Percentiles rank a stretch among this genome's conserved stretches.
phyloP scores from a whole-genome alignment of 139 green algal species.

The Coelastrella sp. region DNA sequence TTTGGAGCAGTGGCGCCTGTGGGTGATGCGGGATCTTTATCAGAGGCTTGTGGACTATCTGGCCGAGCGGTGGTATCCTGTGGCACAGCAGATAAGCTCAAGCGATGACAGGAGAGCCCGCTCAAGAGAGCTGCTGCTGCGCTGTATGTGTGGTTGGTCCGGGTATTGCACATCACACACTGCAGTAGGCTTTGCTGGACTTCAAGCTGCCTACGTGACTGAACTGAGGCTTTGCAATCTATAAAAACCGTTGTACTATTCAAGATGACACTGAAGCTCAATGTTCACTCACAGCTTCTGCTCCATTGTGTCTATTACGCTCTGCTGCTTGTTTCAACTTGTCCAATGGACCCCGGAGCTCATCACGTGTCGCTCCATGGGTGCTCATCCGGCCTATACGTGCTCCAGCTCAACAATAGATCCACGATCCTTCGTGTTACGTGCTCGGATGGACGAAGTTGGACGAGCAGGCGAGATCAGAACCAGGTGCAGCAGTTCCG shows the following conservation, averaged over 20 bases:
- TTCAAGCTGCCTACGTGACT: neutral
- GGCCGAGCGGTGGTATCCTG: neutral
- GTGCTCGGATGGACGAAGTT: too few species aligned
- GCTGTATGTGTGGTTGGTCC: too few species aligned
- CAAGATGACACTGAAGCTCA: neutral
- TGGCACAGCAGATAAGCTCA: neutral
- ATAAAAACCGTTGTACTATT: neutral
- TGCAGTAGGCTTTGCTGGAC: too few species aligned
- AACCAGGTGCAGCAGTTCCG: too few species aligned
- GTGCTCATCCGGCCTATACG: neutral
- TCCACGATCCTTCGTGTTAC: too few species aligned
- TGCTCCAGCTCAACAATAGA: neutral
- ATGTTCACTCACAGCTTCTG: neutral
- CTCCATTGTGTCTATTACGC: neutral
- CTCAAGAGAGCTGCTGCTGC: too few species aligned
- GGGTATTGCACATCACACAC: too few species aligned
- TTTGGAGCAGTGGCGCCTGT: neutral
- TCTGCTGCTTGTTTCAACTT: slow-evolving; percentile 1
- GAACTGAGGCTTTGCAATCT: neutral
- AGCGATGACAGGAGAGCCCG: neutral
- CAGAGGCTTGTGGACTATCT: neutral
- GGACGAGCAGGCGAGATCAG: too few species aligned
- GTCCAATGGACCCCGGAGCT: neutral
- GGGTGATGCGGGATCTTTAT: neutral
- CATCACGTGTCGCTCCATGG: neutral